Base-by-base conservation (phyloP, 345 rosid species). In the Brassica nigra region DNA sequence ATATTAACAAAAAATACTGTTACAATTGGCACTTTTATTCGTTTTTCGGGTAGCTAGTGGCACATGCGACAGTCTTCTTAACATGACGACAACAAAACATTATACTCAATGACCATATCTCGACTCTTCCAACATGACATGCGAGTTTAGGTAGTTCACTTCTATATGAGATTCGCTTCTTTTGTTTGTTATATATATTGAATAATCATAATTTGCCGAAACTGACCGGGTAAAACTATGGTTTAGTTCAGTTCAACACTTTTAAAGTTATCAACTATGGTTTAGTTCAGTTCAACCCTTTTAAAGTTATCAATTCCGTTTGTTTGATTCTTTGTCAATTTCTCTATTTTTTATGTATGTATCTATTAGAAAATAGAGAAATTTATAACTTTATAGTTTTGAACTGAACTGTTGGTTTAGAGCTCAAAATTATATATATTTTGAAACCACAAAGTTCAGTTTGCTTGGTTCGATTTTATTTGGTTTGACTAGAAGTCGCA, bases 71-170 rank as follows among this genome's bases (percentile, higher is more conserved):
- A 59, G 11, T 29, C n/a, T 59, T 27, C 64, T 59, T 27, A 27
- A 27, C 14, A 10, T 59, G 64, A 4, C 64, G 33, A 28, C 57
- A 59, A 28, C 31, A 11, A 59, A 59, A 59, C 34, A 59, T 59
- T 59, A 27, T 10, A 59, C 64, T 59, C 64, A 59, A 59, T 59
- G 64, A 59, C 33, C 15, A 23, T 59, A 59, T 59, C n/a, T 59
- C 8, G 8, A 59, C 33, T 59, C 64, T 23, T 59, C 62, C 62
- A 55, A 16, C 62, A 16, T 18, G 62, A 55, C 28, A 55, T 55
- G 28, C 62, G 62, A 55, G 62, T 55, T 54, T 55, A 55, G 62
- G 62, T 55, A 55, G 62, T 55, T 55, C 12, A 18, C 28, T 55
- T 55, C 27, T 55, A 18, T 18, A 6, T 55, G 62, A 55, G 62